A percentile compares a stretch with the other conserved stretches of the same genome.
Conservation (phyloP, 306 rosid genomes). For the Medicago ruthenica region DNA sequence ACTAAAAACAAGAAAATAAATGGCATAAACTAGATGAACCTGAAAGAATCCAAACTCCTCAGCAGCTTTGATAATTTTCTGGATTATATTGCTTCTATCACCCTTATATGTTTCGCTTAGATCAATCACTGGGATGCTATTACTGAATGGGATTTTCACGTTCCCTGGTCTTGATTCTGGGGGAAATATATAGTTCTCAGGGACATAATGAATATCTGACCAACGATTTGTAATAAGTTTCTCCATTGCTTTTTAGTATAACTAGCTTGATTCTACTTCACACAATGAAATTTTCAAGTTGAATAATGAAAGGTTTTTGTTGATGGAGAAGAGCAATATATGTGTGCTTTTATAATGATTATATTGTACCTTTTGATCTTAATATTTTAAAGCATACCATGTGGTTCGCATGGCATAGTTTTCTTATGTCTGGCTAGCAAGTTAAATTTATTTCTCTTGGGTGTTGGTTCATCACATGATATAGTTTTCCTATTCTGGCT, state of each 20-base stretch:
- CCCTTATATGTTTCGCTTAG: constrained; percentile 7
- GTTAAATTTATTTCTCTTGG: no score
- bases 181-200: constrained; percentile 45
- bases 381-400: no score
- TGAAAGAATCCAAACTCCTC: constrained; percentile 48
- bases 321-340: background rate
- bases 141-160: constrained; percentile 17
- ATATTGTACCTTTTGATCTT: no score
- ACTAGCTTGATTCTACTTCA: background rate
- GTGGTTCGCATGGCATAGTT: no score
- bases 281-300: background rate
- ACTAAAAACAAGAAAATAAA: background rate
- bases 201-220: constrained; percentile 17
- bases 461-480: no score
- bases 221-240: background rate
- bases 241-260: background rate
- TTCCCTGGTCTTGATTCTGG: constrained; percentile 49
- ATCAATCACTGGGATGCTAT: constrained; percentile 40
- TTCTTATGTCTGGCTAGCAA: no score
- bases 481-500: no score
- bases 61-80: constrained; percentile 44
- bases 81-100: constrained; percentile 21
- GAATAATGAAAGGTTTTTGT: background rate
- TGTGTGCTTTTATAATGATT: background rate
- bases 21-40: constrained; percentile 7